Conservation (phyloP, 768 basidiomycete genomes). For the Russula sp. region DNA sequence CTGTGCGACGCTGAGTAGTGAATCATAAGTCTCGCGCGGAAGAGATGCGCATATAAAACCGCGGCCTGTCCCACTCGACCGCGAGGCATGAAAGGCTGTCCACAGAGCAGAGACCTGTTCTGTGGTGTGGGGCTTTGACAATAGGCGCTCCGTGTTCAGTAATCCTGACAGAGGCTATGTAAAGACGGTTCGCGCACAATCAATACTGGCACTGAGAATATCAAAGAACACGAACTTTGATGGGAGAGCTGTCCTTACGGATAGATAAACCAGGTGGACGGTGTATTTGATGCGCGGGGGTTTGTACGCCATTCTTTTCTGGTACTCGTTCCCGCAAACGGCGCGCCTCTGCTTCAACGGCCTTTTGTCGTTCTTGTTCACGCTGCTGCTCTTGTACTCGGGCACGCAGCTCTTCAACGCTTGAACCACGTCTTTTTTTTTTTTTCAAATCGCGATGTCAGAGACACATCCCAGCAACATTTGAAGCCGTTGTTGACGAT, state of each 20-base stretch:
- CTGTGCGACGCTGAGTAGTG: conserved; percentile 61
- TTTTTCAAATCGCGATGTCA: conserved; percentile 6
- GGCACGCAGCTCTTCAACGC: conserved; percentile 21
- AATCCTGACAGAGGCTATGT: conserved; percentile 75
- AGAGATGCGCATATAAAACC: conserved; percentile 84
- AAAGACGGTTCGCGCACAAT: conserved; percentile 5
- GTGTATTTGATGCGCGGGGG: conserved; percentile 19
- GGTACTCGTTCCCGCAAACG: conserved; percentile 13
- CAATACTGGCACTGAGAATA: not conserved
- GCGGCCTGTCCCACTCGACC: conserved; percentile 75
- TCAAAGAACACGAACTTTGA: conserved; percentile 48
- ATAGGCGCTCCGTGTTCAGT: conserved; percentile 69
- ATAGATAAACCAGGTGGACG: conserved; percentile 19
- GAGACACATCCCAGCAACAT: not conserved
- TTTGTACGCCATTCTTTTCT: conserved; percentile 2
- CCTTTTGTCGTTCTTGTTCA: conserved; percentile 16
- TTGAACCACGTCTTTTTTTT: conserved; percentile 20
- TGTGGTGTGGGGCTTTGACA: conserved; percentile 64
- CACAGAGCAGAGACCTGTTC: conserved; percentile 79
- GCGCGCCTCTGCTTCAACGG: conserved; percentile 28
- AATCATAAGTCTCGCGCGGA: conserved; percentile 65
- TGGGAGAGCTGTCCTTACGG: conserved; percentile 64
- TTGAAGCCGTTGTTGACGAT: conserved; percentile 11
- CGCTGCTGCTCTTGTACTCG: conserved; percentile 20
- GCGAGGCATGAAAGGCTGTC: conserved; percentile 84